Conservation (phyloP, 176 grass and related monocot species). For the Thinopyrum elongatum region DNA sequence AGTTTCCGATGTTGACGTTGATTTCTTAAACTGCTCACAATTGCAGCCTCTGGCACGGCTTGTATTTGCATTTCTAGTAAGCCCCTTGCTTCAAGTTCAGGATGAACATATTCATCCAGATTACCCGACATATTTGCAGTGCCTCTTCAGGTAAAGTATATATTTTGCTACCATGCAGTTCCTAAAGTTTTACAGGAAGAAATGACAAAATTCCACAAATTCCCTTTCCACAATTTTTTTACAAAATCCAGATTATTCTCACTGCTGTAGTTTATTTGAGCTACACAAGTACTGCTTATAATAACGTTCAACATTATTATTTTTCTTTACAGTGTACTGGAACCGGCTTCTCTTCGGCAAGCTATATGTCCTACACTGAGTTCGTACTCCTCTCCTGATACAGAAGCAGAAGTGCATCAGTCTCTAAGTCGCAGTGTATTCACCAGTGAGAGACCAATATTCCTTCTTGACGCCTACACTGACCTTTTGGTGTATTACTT, state of each 20-base stretch:
- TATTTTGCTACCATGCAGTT: conserved; percentile 24
- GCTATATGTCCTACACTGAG: conserved; percentile 80
- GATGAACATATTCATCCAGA: conserved; percentile 73
- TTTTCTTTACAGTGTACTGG: conserved; percentile 64
- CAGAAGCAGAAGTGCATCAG: conserved; percentile 62
- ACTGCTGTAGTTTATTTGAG: conserved; percentile 1
- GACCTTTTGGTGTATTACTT: conserved; percentile 82
- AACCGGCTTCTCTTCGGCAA: conserved; percentile 62
- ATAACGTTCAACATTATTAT: conserved; percentile 10
- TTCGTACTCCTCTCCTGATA: conserved; percentile 73
- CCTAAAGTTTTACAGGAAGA: background rate
- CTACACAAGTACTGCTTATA: background rate
- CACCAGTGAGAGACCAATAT: conserved; percentile 79
- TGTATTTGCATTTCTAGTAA: conserved; percentile 82
- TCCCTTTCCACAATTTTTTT: background rate
- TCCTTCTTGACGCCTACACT: conserved; percentile 85
- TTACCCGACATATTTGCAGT: conserved; percentile 87
- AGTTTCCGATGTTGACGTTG: conserved; percentile 61
- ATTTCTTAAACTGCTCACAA: conserved; percentile 84
- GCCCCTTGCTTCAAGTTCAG: conserved; percentile 64
- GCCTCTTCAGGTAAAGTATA: conserved; percentile 77
- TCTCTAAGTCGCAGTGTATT: conserved; percentile 70
- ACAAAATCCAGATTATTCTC: background rate
- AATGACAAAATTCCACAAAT: conserved; percentile 4
- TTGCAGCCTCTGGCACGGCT: conserved; percentile 74